Base-by-base conservation (phyloP, 2,329 filamentous ascomycete genomes). In the Cladosporium sphaerospermum region DNA sequence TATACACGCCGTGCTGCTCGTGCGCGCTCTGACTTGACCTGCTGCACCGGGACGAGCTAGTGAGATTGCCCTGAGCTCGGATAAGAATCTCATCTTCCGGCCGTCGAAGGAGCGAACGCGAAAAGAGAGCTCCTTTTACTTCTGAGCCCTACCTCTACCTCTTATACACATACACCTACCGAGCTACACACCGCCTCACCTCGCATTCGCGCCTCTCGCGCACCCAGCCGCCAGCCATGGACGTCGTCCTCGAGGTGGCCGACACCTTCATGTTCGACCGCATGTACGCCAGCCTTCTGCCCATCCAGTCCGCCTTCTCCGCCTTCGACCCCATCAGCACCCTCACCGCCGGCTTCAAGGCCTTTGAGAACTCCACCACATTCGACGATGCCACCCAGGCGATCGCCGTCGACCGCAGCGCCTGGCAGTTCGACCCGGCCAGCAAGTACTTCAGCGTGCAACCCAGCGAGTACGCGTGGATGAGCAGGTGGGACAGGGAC, bases 231-330 rank as follows among this genome's bases (percentile, higher is more conserved):
- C 41, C 47, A 8, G 76, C 68, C 71, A 96, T 97, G 92, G 92
- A 97, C 78, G 83, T 96, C 73, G 83, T 93, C 43, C 85, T 96
- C 60, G 91, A 96, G 73, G 64, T 91, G 56, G 80, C 82, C 72
- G 92, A 97, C 73, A 88, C 85, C 63, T 89, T 86, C 65, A 64
- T 91, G 58, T 86, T 86, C 71, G 92, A 97, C 73, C 81, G 85
- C 61, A 62, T 87, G 54, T 96, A 95, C 68, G 85, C 90, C 46
- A 77, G 74, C 34, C 61, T 86, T 5, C 75, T 88, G n/a, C 90
- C 91, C 7, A 74, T 66, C 34, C 59, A 57, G 75, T 43, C 75
- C 72, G 31, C 72, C 76, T 10, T 74, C 76, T 28, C 77, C 76
- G 14, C 79, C 79, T 64, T 77, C 80, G 66, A 79, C 46, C 71